phyloP scores from a whole-genome alignment of 768 basidiomycete species.

The Suillus ampliporus region DNA sequence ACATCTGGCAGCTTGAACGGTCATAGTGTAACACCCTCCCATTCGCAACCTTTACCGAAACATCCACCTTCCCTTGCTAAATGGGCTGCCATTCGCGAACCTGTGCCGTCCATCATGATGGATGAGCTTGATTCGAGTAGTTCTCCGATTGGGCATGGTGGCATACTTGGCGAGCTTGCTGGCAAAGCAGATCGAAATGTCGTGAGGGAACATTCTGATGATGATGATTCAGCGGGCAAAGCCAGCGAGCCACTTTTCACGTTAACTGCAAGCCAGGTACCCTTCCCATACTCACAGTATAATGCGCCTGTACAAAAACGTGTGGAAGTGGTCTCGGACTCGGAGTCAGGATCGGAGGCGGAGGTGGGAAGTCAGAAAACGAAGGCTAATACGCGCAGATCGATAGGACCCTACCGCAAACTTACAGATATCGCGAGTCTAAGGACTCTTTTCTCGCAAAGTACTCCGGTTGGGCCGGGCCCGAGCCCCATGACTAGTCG shows the following conservation, averaged over 20 bases:
- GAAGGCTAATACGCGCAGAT: conserved; percentile 17
- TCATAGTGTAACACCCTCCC: not conserved
- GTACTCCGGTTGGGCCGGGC: conserved; percentile 33
- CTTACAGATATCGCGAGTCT: conserved; percentile 56
- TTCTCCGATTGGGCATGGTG: conserved; percentile 15
- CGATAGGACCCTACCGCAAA: conserved; percentile 43
- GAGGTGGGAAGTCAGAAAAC: conserved; percentile 42
- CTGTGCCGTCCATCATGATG: conserved; percentile 28
- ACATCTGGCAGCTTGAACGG: not conserved
- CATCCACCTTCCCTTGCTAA: conserved; percentile 18
- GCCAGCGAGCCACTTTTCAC: conserved; percentile 49
- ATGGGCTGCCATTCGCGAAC: conserved; percentile 39
- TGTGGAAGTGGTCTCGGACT: conserved; percentile 20
- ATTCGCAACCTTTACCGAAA: conserved; percentile 2
- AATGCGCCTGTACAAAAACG: conserved; percentile 18
- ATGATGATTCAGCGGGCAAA: conserved; percentile 8
- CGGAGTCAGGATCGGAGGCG: conserved; percentile 38
- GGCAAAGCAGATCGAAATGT: conserved; percentile 19
- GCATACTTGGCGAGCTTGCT: not conserved
- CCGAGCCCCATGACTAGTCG: conserved; percentile 33
- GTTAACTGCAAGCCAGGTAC: conserved; percentile 55
- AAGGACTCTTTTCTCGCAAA: conserved; percentile 42
- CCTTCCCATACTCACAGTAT: conserved; percentile 61
- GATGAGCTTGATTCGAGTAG: conserved; percentile 45
- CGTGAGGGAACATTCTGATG: conserved; percentile 8